Evolutionary conservation across 73 alveolate genomes (phyloP).

Genomic region (Breviolum minutum): DNA sequence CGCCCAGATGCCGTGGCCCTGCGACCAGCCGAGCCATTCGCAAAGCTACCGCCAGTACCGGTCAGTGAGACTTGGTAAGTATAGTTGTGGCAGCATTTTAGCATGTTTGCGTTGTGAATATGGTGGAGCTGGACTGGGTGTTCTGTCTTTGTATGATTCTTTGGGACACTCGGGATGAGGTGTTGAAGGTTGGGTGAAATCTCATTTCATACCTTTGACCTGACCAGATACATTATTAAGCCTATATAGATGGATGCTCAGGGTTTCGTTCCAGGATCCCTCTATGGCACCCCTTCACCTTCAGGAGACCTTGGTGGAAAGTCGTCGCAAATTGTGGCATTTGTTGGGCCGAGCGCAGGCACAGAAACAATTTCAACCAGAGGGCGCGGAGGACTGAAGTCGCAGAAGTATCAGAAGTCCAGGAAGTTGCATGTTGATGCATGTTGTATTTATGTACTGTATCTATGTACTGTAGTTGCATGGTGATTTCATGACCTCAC

Average conservation of each 20-base stretch:
- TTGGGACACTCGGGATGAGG: too few species aligned
- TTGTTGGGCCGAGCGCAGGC: conserved; percentile 23
- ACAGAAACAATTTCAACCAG: not conserved
- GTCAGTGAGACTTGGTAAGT: not conserved
- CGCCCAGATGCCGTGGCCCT: not conserved
- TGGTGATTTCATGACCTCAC: not conserved
- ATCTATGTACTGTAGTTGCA: too few species aligned
- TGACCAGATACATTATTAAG: too few species aligned
- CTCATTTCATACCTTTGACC: too few species aligned
- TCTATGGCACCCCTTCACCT: not conserved
- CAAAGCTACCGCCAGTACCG: conserved; percentile 31
- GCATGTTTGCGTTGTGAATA: too few species aligned
- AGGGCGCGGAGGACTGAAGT: not conserved
- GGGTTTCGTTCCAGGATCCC: too few species aligned
- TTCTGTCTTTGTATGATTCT: too few species aligned
- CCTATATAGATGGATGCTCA: too few species aligned
- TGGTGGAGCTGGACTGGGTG: too few species aligned
- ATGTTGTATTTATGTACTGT: too few species aligned
- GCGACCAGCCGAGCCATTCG: not conserved
- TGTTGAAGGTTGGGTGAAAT: too few species aligned
- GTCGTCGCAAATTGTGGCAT: conserved; percentile 28
- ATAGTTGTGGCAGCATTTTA: not conserved
- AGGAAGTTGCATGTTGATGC: too few species aligned
- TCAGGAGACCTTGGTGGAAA: conserved; percentile 25
- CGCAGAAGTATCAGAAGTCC: not conserved